These are phyloP conservation scores for Fonsecaea multimorphosa DNA, from an alignment of 2,329 filamentous ascomycete genomes.

Conservation along the genomic window DNA sequence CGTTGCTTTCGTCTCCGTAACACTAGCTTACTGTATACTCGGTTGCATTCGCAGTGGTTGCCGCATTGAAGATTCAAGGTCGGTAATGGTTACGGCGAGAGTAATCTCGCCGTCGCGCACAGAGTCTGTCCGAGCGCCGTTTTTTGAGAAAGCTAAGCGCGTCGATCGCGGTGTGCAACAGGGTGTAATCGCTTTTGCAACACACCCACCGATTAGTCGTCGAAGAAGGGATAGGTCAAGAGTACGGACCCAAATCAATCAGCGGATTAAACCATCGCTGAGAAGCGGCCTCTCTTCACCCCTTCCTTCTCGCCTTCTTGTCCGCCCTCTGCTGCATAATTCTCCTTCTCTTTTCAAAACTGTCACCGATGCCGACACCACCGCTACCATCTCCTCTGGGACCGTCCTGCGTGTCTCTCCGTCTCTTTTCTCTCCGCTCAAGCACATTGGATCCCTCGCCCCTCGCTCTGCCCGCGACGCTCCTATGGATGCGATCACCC, in stretches of 20 bases:
- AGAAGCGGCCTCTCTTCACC: conserved; percentile 19
- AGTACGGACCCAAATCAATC: not conserved
- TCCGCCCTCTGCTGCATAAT: conserved; percentile 51
- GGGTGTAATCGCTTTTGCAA: too few species aligned
- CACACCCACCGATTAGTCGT: too few species aligned
- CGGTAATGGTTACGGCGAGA: not conserved
- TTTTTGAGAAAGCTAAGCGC: not conserved
- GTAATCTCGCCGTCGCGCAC: not conserved
- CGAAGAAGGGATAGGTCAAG: not conserved
- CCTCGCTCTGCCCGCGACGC: conserved; percentile 68
- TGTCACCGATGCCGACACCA: conserved; percentile 71
- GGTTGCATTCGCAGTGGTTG: not conserved
- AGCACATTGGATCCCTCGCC: conserved; percentile 63
- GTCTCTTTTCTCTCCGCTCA: conserved; percentile 86
- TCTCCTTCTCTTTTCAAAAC: conserved; percentile 70
- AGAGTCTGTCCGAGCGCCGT: not conserved
- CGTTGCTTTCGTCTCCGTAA: too few species aligned
- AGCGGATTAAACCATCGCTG: not conserved
- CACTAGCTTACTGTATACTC: too few species aligned
- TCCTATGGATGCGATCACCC: conserved; percentile 80
- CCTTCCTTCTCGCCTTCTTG: conserved; percentile 33
- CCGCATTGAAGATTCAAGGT: too few species aligned
- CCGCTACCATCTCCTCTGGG: conserved; percentile 67
- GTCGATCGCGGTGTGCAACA: not conserved
- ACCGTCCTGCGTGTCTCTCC: conserved; percentile 69